phyloP scores from a whole-genome alignment of 2,329 filamentous ascomycete species.

The Fusarium devonianum region DNA sequence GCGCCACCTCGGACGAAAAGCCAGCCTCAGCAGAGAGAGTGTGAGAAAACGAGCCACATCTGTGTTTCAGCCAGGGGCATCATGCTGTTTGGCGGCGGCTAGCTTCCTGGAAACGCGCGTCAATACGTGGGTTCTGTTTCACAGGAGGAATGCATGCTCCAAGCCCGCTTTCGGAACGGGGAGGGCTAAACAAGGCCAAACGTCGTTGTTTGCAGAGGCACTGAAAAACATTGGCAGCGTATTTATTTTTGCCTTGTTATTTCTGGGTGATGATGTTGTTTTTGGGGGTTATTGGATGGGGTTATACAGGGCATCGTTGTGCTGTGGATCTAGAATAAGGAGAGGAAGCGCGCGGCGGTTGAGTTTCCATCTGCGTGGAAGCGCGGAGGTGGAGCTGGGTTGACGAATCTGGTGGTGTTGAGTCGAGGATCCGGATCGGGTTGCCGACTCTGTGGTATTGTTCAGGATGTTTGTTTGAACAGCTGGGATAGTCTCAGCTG shows the following conservation, averaged over 20 bases:
- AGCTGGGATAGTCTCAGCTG: no score
- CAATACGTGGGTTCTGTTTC: slow-evolving; percentile 16
- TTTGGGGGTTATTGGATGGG: no score
- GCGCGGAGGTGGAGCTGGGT: slow-evolving; percentile 1
- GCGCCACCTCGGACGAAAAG: no score
- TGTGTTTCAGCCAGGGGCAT: slow-evolving; percentile 18
- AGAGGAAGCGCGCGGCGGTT: slow-evolving; percentile 2
- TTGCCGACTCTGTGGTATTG: no score
- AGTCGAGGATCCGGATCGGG: background rate
- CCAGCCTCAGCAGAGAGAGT: no score
- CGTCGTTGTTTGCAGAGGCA: background rate
- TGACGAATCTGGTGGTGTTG: no score
- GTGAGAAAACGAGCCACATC: no score
- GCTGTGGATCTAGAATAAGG: no score
- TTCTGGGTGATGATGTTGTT: no score
- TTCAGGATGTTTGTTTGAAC: no score
- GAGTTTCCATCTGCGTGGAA: slow-evolving; percentile 25
- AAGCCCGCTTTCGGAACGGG: slow-evolving; percentile 8
- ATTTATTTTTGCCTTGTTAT: no score
- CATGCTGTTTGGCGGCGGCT: slow-evolving; percentile 19
- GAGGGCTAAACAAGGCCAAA: background rate
- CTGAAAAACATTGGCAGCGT: slow-evolving; percentile 1
- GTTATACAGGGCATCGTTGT: background rate
- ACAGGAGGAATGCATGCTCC: slow-evolving; percentile 26
- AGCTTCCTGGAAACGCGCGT: slow-evolving; percentile 25